Evolutionary conservation across 768 basidiomycete species (phyloP).

Genomic region (Calvatia gigantea): DNA sequence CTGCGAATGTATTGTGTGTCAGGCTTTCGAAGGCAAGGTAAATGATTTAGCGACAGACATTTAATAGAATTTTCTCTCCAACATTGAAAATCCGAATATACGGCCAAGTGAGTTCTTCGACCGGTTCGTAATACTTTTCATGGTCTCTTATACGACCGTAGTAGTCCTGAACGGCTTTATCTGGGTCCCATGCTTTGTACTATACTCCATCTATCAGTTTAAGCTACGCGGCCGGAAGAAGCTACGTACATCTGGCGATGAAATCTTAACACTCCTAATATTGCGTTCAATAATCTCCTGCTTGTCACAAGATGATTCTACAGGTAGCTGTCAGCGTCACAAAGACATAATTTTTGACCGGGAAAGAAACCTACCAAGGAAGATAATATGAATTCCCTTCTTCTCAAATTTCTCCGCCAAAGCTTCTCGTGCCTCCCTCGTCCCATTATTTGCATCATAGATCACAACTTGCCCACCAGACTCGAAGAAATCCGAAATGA

Average conservation of each 20-base stretch:
- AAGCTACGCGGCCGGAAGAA: not conserved
- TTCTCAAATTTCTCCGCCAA: conserved; percentile 85
- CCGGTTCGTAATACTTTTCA: conserved; percentile 84
- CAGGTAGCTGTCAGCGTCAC: not conserved
- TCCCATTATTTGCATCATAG: conserved; percentile 97
- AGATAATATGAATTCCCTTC: conserved; percentile 86
- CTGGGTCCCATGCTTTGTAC: conserved; percentile 93
- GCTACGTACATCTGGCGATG: conserved; percentile 86
- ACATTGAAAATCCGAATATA: conserved; percentile 96
- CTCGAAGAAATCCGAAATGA: conserved; percentile 86
- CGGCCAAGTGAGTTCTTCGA: conserved; percentile 89
- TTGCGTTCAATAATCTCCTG: conserved; percentile 91
- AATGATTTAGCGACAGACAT: conserved; percentile 45
- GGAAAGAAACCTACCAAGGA: conserved; percentile 62
- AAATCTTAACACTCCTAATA: conserved; percentile 95
- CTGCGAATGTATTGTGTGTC: conserved; percentile 28
- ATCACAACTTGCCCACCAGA: conserved; percentile 93
- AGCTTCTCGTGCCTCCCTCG: conserved; percentile 56
- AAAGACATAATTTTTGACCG: not conserved
- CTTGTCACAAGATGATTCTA: conserved; percentile 91
- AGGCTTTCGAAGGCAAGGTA: not conserved
- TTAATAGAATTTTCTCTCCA: conserved; percentile 94
- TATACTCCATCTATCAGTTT: conserved; percentile 25
- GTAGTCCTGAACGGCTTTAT: conserved; percentile 90
- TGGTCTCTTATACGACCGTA: conserved; percentile 85